Evolutionary conservation across 805 yeast species (phyloP).

Genomic region (Hanseniaspora nectarophila): DNA sequence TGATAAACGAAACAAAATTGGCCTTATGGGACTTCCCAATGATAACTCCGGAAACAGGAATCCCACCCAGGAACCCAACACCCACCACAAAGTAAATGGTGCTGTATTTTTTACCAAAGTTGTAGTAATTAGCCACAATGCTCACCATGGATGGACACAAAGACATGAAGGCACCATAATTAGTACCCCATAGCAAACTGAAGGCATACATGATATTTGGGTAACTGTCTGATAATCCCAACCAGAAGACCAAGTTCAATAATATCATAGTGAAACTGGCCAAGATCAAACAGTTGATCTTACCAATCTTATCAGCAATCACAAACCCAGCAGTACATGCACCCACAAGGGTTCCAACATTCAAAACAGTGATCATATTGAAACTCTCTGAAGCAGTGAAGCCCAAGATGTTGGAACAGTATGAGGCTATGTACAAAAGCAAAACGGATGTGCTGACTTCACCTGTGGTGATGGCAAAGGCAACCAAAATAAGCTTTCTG

Average conservation of each 20-base stretch:
- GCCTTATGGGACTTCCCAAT: conserved; percentile 30
- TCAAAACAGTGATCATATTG: conserved; percentile 30
- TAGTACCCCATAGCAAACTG: conserved; percentile 40
- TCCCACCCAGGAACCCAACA: conserved; percentile 38
- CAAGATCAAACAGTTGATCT: conserved; percentile 17
- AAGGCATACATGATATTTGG: conserved; percentile 33
- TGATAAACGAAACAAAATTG: conserved; percentile 31
- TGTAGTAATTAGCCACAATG: conserved; percentile 42
- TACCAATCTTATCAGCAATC: conserved; percentile 38
- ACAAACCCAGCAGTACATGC: conserved; percentile 25
- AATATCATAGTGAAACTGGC: conserved; percentile 38
- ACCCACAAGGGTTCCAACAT: conserved; percentile 24
- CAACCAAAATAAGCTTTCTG: conserved; percentile 32
- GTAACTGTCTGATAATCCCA: conserved; percentile 28
- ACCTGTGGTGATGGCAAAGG: conserved; percentile 19
- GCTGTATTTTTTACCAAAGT: conserved; percentile 44
- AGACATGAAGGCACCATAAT: conserved; percentile 44
- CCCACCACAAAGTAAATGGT: conserved; percentile 50
- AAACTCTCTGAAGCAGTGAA: conserved; percentile 33
- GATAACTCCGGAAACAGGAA: conserved; percentile 42
- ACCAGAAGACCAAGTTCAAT: conserved; percentile 30
- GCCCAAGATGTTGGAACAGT: conserved; percentile 40
- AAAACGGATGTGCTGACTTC: conserved; percentile 45
- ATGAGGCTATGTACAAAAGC: conserved; percentile 45
- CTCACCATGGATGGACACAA: conserved; percentile 49